Evolutionary conservation across 2,329 filamentous ascomycete species (phyloP).

Genomic region (Nothopassalora personata): DNA sequence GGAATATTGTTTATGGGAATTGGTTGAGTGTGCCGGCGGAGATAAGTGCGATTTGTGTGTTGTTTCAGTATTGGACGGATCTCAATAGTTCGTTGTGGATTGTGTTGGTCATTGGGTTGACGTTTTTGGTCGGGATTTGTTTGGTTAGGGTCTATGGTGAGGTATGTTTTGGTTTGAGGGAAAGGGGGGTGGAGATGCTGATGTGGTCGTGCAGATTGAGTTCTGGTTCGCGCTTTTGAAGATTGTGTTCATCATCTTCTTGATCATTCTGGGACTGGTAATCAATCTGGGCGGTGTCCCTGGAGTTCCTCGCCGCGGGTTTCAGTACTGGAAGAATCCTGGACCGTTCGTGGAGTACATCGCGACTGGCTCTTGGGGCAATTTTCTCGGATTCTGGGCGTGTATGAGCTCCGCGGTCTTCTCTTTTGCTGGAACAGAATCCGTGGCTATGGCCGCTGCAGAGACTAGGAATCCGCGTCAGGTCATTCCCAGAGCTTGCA

Average conservation of each 20-base stretch:
- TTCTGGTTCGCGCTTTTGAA: slow-evolving; percentile 45
- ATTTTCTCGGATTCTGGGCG: slow-evolving; percentile 39
- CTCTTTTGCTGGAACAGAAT: slow-evolving; percentile 22
- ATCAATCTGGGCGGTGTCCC: slow-evolving; percentile 42
- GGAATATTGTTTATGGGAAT: slow-evolving; percentile 27
- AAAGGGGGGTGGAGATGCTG: background rate
- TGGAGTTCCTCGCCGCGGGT: slow-evolving; percentile 38
- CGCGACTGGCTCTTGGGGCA: slow-evolving; percentile 31
- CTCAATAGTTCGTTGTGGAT: slow-evolving; percentile 34
- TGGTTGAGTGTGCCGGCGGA: slow-evolving; percentile 31
- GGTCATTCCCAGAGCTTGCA: slow-evolving; percentile 22
- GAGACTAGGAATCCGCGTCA: slow-evolving; percentile 25
- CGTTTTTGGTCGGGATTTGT: slow-evolving; percentile 31
- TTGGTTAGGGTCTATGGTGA: slow-evolving; percentile 37
- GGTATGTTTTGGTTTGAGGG: background rate
- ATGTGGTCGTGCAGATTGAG: slow-evolving; percentile 35
- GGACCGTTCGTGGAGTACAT: slow-evolving; percentile 42
- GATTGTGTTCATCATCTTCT: slow-evolving; percentile 40
- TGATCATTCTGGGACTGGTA: slow-evolving; percentile 42
- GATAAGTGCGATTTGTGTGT: slow-evolving; percentile 28
- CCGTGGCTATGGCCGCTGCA: slow-evolving; percentile 24
- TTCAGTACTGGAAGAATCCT: slow-evolving; percentile 41
- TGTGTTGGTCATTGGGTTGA: slow-evolving; percentile 30
- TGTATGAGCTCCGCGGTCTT: slow-evolving; percentile 23
- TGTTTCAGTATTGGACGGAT: slow-evolving; percentile 30